Base-by-base conservation (phyloP, 805 yeast genomes). In the Candida namnaoensis region DNA sequence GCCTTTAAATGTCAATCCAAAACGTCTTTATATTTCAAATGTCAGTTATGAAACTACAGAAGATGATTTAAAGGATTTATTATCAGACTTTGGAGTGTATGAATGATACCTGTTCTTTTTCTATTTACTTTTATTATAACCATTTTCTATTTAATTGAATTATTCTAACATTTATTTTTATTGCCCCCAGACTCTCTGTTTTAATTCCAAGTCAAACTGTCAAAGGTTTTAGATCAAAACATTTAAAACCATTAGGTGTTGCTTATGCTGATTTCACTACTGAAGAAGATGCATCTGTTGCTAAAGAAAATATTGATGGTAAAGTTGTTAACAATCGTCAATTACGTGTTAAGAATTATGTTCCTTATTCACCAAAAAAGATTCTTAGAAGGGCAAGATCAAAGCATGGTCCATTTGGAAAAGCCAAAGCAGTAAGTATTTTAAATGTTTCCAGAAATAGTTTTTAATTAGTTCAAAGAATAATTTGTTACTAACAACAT, bases 231-330 rank as follows among this genome's bases (percentile, higher is more conserved):
- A 63, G 71, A 36, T 52, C 53, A 7, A 54, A 52, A 34, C 64
- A 62, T 39, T 69, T 65, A 38, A 66, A 60, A 46, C 74, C 79
- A 3, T 59, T 76, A 47, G 91, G 93, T 4, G 71, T 76, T 53
- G 97, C 95, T 12, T 90, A 85, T 62, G 83, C 88, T 44, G 93
- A 88, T 51, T 91, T 81, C 56, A 81, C 72, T 52, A 70, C 68
- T 41, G 72, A 71, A 44, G 88, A 76, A 41, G 69, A 70, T 34
- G 95, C 90, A 40, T 62, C 66, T 53, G 57, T 64, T 51, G 95
- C 88, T 4, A 71, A 87, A 47, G 76, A 69, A 24, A 70, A 71
- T 43, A 72, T 82, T 56, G 72, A 84, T 52, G 91, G 88, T 38
- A 68, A 68, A 50, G 72, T 71, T 36, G 65, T 82, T 40, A 61